Base-by-base conservation (phyloP, 805 yeast genomes). In the Komagataella pseudopastoris region DNA sequence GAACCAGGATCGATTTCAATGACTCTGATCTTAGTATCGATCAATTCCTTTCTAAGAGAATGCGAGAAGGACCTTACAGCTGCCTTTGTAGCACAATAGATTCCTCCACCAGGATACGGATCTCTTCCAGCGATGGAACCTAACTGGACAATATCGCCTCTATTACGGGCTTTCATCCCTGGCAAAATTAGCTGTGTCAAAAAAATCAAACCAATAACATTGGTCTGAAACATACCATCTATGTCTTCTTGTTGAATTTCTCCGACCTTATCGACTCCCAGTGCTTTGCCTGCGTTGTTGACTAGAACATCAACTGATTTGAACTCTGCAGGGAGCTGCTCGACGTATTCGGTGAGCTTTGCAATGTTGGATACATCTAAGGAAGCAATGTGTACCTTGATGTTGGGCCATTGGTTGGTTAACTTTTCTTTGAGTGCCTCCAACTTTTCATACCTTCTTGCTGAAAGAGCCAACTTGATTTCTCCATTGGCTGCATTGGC, bases 121-220 rank as follows among this genome's bases (percentile, higher is more conserved):
- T 83, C 88, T 67, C 84, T 77, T 45, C 89, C 91, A 8, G 91
- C 91, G 61, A 83, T 80, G 3, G 90, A 83, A 3, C 90, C 89
- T 55, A 84, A 61, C 59, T 83, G 84, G 54, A 84, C 83, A 56
- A 84, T 83, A 60, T 83, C 89, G 59, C 90, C 90, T 16, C 72
- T 61, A 63, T 85, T 80, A 59, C 84, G 81, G 52, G 73, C 71
- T 62, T 84, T 81, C 76, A 90, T 78, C 50, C 77, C 76, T 45
- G 83, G 83, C 48, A 91, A 67, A 23, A 89, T 75, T 5, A 83
- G 80, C 66, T 91, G 96, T 6, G 96, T 89, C 55, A 90, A 67
- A 30, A 84, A 78, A 54, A 90, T 85, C 65, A 90, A 72, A 3
- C 96, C 97, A 52, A 88, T 63, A 2, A 91, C 96, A 61, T 90